Base-by-base conservation (phyloP, 306 rosid genomes). In the Aeschynomene evenia region DNA sequence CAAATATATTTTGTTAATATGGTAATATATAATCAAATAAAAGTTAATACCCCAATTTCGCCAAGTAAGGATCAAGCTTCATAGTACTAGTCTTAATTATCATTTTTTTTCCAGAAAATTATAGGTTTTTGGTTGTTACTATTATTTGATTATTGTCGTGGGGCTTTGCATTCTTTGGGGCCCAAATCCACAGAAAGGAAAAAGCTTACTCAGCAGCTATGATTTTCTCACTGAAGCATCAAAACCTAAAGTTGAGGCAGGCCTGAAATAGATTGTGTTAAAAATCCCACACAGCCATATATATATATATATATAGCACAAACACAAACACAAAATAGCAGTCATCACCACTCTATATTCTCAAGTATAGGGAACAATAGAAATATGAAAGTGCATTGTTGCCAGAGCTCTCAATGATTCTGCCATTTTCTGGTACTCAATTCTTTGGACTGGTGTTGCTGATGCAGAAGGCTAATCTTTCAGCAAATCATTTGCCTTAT, bases 401-500 rank as follows among this genome's bases (percentile, higher is more conserved):
- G 67, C 51, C 51, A 42, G 40, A 46, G 24, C 56, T 67, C 69
- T 65, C 20, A 28, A 45, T 48, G 61, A 56, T 48, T 66, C 73
- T 43, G 43, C 51, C 33, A 45, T 48, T n/a, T n/a, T 64, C 72
- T 39, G 39, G 49, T 42, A 37, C 56, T 40, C 66, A 29, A 12
- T 37, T 73, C 22, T 13, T 19, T 16, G 16, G 70, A 37, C 55
- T 20, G 53, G 31, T 31, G 37, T n/a, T n/a, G 34, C 68, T 57
- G 53, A 21, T 43, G 42, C 53, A 51, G 7, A 51, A 70, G 31
- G n/a, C 71, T 77, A 78, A 50, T 77, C 46, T 48, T 77, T 52
- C 67, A 85, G 77, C 83, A 85, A 68, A 67, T 83, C 82, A 56
- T 71, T 84, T 7, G 87, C 90, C 70, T 75, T 85, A 37, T 77